Evolutionary conservation across 179 eudicot genomes (phyloP).

Genomic region (Carnegiea gigantea): DNA sequence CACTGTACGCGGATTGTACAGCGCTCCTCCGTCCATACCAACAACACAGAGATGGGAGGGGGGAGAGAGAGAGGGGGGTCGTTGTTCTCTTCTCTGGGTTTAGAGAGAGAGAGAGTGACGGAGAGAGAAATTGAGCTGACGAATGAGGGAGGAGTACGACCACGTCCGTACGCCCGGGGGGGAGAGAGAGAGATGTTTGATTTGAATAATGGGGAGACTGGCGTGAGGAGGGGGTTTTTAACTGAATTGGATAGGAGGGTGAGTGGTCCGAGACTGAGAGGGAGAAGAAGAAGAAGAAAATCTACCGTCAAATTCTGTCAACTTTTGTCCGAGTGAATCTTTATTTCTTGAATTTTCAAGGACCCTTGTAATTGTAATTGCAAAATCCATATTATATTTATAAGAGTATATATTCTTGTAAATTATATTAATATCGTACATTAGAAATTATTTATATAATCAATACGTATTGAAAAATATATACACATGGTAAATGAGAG

Average conservation of each 20-base stretch:
- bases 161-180: neutral
- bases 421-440: no score
- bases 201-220: constrained; percentile 1
- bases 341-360: no score
- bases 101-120: neutral
- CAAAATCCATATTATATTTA: no score
- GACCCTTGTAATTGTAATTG: no score
- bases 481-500: no score
- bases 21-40: constrained; percentile 46
- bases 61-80: neutral
- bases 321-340: neutral
- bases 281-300: neutral
- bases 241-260: constrained; percentile 28
- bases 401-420: no score
- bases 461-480: no score
- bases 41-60: neutral
- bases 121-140: neutral
- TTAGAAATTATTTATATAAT: no score
- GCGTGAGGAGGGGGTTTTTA: neutral
- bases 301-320: neutral
- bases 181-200: neutral
- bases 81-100: no score
- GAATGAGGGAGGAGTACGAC: neutral
- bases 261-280: constrained; percentile 21
- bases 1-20: constrained; percentile 69